Evolutionary conservation across 331 rosid species (phyloP).

Genomic region (Quercus lobata): DNA sequence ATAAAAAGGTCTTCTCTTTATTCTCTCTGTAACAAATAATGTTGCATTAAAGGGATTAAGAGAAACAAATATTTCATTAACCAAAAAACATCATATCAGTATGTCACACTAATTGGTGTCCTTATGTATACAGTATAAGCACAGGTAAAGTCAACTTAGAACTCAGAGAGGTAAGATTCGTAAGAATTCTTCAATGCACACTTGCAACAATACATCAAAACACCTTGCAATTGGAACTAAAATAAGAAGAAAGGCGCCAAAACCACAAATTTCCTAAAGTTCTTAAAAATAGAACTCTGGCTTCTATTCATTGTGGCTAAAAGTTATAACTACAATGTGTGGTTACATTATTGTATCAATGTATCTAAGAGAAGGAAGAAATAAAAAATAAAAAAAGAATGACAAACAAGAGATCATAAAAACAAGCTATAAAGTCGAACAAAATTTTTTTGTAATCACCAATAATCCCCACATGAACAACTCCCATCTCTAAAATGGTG

Average conservation of each 20-base stretch:
- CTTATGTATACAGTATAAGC: no score
- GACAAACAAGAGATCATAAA: background rate
- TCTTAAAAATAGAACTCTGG: background rate
- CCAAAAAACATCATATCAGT: no score
- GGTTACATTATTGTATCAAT: background rate
- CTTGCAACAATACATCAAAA: background rate
- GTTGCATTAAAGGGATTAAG: no score
- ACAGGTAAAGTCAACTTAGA: no score
- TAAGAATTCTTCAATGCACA: background rate
- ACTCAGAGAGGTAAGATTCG: background rate
- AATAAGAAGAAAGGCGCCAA: background rate
- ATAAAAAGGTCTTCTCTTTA: no score
- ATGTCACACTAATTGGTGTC: no score
- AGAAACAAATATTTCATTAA: no score
- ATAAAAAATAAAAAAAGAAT: no score
- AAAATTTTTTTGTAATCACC: slow-evolving; percentile 42
- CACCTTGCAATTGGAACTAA: background rate
- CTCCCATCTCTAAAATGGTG: slow-evolving; percentile 79
- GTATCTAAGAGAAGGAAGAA: background rate
- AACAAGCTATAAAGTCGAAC: background rate
- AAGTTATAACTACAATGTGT: background rate
- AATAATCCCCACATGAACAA: slow-evolving; percentile 88
- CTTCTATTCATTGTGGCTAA: background rate
- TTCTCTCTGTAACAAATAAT: no score
- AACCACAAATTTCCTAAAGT: background rate